phyloP scores from a whole-genome alignment of 2,329 filamentous ascomycete genomes.

The Talaromyces sp. region DNA sequence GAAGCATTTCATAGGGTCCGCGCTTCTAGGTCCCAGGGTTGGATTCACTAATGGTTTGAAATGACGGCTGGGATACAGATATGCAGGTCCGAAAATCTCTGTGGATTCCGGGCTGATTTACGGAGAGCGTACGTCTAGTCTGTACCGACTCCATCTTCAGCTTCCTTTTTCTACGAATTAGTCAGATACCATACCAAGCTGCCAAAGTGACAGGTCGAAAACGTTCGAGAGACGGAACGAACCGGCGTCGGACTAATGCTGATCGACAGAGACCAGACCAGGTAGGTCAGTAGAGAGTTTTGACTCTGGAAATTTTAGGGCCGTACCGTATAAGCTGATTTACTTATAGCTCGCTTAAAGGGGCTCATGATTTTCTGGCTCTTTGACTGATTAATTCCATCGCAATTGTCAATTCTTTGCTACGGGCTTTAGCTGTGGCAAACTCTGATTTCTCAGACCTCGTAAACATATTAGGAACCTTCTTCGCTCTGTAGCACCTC shows the following conservation, averaged over 20 bases:
- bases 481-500: not conserved
- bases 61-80: not conserved
- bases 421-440: not conserved
- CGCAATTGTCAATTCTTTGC: not conserved
- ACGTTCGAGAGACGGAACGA: not conserved
- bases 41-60: not conserved
- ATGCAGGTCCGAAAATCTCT: not conserved
- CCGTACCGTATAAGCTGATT: not conserved
- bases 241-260: not conserved
- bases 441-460: not conserved
- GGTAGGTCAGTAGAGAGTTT: slow-evolving; percentile 2
- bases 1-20: not conserved
- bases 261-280: slow-evolving; percentile 11
- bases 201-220: not conserved
- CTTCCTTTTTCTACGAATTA: not conserved
- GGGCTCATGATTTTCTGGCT: not conserved
- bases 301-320: not conserved
- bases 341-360: not conserved
- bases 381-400: not conserved
- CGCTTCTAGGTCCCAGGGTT: not conserved
- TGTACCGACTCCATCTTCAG: not conserved
- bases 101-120: not conserved
- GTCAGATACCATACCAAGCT: not conserved
- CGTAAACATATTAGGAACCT: not conserved
- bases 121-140: not conserved